Evolutionary conservation across 768 basidiomycete genomes (phyloP), one percentile per base, ranked within the genome.

Genomic region (Leccinum pellstonianum): DNA sequence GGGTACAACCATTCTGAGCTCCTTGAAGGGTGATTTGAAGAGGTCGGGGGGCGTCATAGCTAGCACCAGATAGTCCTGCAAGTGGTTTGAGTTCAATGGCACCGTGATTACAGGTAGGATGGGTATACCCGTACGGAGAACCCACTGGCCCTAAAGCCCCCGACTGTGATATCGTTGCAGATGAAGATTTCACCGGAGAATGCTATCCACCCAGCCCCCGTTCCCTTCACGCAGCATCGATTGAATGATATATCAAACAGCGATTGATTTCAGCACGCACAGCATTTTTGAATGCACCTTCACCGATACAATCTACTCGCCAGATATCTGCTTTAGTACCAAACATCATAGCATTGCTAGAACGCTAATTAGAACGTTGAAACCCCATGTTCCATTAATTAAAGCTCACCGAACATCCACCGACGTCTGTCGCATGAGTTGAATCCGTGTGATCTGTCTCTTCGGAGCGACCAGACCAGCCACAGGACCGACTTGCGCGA

Each of bases 251-350:
- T 14, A 21, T 19, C 29, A 49, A 31, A 47, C n/a, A 37, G 23
- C 23, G 23, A 6, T 9, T 19, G 3, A 25, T 37, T 53, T 29
- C 49, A 41, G 31, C 21, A 77, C 84, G 31, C 60, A 88, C 87
- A 59, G 77, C 75, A 66, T 81, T 82, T 61, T 70, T 79, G 65
- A 91, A 88, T 11, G 68, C 71, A n/a, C 81, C 88, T 65, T 85
- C 83, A 8, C 88, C 88, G 38, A 89, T 84, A 57, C 74, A 77
- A 62, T 86, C 85, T 1, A 84, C 79, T 57, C 82, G 77, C 87
- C 87, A 90, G 23, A 90, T 90, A 62, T 89, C 85, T 2, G 86
- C 80, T 70, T 85, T 88, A n/a, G 82, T 81, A 1, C 80, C 81
- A 9, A 77, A 64, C 17, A 81, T 65, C 17, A 79, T 59, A 2